A percentile compares a stretch with the other conserved stretches of the same genome.
Conservation (phyloP, 169 alveolate species). For the Babesia caballi region DNA sequence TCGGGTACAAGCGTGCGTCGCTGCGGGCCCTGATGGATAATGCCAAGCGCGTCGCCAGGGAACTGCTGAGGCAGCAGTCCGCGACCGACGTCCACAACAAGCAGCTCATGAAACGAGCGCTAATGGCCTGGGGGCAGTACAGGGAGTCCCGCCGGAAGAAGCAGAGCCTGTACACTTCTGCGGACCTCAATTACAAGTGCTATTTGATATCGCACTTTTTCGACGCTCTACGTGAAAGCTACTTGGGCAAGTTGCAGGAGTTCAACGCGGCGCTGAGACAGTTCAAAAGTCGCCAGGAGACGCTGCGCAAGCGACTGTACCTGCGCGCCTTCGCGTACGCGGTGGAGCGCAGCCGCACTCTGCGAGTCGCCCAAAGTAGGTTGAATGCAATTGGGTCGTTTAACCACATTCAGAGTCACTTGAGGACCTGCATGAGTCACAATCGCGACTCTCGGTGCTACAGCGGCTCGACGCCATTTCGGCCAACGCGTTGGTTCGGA, state of each 20-base stretch:
- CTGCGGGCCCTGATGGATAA: neutral
- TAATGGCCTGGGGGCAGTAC: slow-evolving; percentile 6
- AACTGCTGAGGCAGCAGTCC: neutral
- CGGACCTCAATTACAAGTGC: slow-evolving; percentile 4
- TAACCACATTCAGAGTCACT: neutral
- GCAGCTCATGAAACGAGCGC: neutral
- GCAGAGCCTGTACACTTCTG: neutral
- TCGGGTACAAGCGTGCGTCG: neutral
- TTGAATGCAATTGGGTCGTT: neutral
- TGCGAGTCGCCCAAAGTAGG: neutral
- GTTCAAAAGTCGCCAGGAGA: neutral
- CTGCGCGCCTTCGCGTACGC: slow-evolving; percentile 2
- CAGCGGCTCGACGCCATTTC: neutral
- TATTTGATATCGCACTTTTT: neutral
- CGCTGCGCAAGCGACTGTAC: neutral
- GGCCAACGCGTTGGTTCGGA: neutral
- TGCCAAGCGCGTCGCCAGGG: neutral
- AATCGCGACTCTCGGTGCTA: neutral
- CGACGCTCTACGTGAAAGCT: neutral
- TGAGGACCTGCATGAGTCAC: neutral
- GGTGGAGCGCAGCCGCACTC: neutral
- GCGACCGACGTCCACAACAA: neutral
- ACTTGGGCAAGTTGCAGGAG: neutral
- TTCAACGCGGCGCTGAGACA: slow-evolving; percentile 4
- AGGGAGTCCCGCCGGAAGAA: neutral